Evolutionary conservation across 2,329 filamentous ascomycete genomes (phyloP).

Genomic region (Colletotrichum orbiculare): DNA sequence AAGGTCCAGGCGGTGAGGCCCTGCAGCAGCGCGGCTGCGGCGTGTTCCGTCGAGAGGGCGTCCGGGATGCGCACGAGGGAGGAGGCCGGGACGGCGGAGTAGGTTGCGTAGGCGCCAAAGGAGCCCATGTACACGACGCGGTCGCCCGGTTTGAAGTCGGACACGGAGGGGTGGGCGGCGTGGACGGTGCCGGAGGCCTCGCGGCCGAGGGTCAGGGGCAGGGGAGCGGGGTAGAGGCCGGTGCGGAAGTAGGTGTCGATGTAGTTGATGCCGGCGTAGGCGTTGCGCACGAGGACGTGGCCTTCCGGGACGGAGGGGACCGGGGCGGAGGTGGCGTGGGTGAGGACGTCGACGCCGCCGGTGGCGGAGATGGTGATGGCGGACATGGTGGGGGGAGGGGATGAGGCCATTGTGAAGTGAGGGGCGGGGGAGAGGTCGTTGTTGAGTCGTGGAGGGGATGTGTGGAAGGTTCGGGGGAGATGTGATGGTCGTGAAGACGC

Average conservation of each 20-base stretch:
- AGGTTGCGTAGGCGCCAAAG: slow-evolving; percentile 65
- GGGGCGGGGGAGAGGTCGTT: slow-evolving; percentile 17
- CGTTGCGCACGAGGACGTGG: slow-evolving; percentile 84
- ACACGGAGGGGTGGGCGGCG: slow-evolving; percentile 63
- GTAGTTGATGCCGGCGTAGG: slow-evolving; percentile 84
- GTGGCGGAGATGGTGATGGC: slow-evolving; percentile 78
- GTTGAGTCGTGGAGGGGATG: background rate
- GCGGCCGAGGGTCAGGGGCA: slow-evolving; percentile 82
- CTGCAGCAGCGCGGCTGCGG: slow-evolving; percentile 79
- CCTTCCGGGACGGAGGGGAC: slow-evolving; percentile 76
- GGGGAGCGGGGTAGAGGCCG: slow-evolving; percentile 79
- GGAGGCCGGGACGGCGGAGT: slow-evolving; percentile 62
- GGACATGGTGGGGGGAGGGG: slow-evolving; percentile 67
- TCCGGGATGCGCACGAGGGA: slow-evolving; percentile 73
- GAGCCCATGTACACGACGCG: slow-evolving; percentile 76
- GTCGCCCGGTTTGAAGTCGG: slow-evolving; percentile 72
- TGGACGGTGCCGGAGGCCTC: slow-evolving; percentile 81
- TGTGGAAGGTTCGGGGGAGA: background rate
- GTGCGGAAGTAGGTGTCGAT: slow-evolving; percentile 93
- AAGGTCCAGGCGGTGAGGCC: slow-evolving; percentile 86
- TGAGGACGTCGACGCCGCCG: slow-evolving; percentile 77
- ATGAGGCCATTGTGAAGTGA: slow-evolving; percentile 29
- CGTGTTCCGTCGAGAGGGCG: slow-evolving; percentile 68
- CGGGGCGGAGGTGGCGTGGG: slow-evolving; percentile 77
- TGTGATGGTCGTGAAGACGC: background rate